Percentiles rank a stretch among this genome's conserved stretches.
These are phyloP conservation scores for Solanum tarijense DNA, from an alignment of 257 asterid genomes.

Conservation along the genomic window DNA sequence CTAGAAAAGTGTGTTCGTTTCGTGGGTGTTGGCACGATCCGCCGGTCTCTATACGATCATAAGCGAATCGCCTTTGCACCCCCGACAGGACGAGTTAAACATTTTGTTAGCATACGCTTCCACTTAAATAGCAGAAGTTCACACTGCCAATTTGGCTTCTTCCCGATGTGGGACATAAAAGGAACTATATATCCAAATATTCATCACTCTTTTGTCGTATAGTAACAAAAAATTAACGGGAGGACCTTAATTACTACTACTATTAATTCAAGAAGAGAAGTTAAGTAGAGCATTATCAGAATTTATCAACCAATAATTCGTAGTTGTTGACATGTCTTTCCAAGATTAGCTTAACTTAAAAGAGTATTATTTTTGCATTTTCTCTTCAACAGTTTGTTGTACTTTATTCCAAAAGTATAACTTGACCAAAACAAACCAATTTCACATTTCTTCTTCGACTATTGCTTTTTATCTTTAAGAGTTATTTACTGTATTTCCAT, in stretches of 20 bases:
- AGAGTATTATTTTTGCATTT: neutral
- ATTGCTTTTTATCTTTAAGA: neutral
- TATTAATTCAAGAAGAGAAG: neutral
- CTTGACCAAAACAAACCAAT: neutral
- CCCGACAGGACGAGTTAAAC: constrained; percentile 53
- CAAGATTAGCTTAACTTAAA: neutral
- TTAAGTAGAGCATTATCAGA: neutral
- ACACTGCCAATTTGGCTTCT: neutral
- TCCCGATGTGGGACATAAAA: neutral
- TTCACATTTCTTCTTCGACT: neutral
- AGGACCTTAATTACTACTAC: neutral
- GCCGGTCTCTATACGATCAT: constrained; percentile 70
- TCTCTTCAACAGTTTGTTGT: neutral
- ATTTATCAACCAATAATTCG: neutral
- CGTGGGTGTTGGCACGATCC: constrained; percentile 80
- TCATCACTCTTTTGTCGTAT: neutral
- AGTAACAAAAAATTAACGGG: neutral
- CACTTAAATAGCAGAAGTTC: neutral
- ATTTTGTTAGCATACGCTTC: fast-evolving
- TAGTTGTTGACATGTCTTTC: neutral
- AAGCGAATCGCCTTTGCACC: constrained; percentile 50
- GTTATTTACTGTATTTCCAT: neutral
- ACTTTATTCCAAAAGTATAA: neutral
- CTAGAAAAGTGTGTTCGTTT: constrained; percentile 35
- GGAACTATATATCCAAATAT: neutral